Evolutionary conservation across 495 filamentous ascomycete genomes (phyloP).

Genomic region (Annulohypoxylon moriforme): DNA sequence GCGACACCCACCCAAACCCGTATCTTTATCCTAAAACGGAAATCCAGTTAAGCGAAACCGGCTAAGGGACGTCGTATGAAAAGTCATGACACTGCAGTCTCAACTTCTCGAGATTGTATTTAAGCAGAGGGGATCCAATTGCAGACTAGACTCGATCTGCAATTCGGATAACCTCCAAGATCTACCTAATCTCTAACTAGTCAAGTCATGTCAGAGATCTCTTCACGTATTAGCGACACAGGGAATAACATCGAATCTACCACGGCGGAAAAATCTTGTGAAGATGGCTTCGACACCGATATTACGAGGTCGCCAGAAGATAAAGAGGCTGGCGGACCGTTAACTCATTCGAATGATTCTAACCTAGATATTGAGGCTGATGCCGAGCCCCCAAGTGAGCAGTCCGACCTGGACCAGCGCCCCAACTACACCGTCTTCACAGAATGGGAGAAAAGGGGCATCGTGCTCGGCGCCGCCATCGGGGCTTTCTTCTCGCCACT

Average conservation of each 20-base stretch:
- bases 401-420: constrained; percentile 13
- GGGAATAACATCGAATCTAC: constrained; percentile 10
- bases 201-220: constrained; percentile 35
- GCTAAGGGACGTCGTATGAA: constrained; percentile 24
- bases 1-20: background rate
- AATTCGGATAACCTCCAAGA: background rate
- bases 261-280: constrained; percentile 13
- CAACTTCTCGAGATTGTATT: background rate
- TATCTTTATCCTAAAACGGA: constrained; percentile 6
- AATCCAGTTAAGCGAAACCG: constrained; percentile 31
- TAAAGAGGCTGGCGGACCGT: background rate
- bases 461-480: constrained; percentile 69
- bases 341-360: background rate
- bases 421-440: constrained; percentile 66
- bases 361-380: constrained; percentile 9
- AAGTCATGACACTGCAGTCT: background rate
- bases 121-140: constrained; percentile 12
- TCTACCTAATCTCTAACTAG: background rate
- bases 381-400: constrained; percentile 41
- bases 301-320: constrained; percentile 12
- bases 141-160: background rate
- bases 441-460: constrained; percentile 65
- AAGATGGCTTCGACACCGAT: constrained; percentile 27
- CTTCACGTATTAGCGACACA: constrained; percentile 17
- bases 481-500: constrained; percentile 77